A percentile compares a stretch with the other conserved stretches of the same genome.
phyloP scores from a whole-genome alignment of 495 filamentous ascomycete species.

The Hypomontagnella monticulosa region DNA sequence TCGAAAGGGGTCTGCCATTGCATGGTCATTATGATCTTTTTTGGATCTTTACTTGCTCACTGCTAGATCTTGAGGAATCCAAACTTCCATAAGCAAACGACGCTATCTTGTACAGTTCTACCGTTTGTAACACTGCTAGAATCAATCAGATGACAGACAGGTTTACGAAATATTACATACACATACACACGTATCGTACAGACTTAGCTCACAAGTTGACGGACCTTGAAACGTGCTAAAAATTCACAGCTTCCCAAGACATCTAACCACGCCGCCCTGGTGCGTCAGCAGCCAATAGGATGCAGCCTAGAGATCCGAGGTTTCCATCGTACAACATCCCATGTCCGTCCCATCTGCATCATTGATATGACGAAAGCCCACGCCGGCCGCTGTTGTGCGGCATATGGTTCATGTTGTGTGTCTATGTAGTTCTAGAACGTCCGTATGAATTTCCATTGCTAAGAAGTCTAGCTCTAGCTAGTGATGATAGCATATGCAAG shows the following conservation, averaged over 20 bases:
- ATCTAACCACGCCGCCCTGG: constrained; percentile 30
- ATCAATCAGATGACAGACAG: too few species aligned
- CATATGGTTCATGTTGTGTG: background rate
- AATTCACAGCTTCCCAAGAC: constrained; percentile 39
- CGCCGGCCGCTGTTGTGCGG: background rate
- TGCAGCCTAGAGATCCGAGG: constrained; percentile 11
- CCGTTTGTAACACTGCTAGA: too few species aligned
- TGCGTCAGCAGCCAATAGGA: constrained; percentile 18
- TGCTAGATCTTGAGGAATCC: too few species aligned
- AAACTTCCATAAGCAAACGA: too few species aligned
- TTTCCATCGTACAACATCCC: constrained; percentile 3
- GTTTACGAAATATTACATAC: too few species aligned
- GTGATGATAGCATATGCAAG: constrained; percentile 7
- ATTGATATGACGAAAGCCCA: constrained; percentile 10
- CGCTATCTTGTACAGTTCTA: too few species aligned
- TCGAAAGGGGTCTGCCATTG: background rate
- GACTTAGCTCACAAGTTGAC: constrained; percentile 1
- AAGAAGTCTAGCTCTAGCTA: constrained; percentile 22
- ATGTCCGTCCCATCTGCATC: background rate
- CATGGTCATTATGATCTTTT: background rate
- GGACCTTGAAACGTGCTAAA: constrained; percentile 40
- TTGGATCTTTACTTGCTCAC: background rate
- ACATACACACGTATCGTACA: background rate
- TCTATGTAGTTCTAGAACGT: too few species aligned
- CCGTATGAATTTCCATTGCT: background rate